These are phyloP conservation scores for Mortierella sp. DNA, from an alignment of 371 early-diverging fungal species.

Conservation along the genomic window DNA sequence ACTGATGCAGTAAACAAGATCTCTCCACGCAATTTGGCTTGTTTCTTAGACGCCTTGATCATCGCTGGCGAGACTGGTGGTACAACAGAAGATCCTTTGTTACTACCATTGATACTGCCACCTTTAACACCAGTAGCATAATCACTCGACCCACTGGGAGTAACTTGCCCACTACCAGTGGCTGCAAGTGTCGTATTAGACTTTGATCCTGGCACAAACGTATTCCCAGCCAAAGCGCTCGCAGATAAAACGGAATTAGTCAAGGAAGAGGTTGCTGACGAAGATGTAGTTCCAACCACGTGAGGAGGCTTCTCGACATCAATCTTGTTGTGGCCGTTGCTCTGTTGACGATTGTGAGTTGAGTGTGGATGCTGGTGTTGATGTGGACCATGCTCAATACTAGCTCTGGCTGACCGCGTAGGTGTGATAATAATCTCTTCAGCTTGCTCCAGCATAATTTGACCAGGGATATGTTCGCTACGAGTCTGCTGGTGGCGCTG, in stretches of 20 bases:
- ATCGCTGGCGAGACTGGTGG: conserved; percentile 14
- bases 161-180: background rate
- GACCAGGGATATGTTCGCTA: conserved; percentile 22
- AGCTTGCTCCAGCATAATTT: conserved; percentile 1
- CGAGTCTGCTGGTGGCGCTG: conserved; percentile 13
- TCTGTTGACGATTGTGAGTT: conserved; percentile 21
- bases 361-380: conserved; percentile 16
- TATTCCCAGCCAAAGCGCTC: background rate
- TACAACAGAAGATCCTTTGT: conserved; percentile 11
- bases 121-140: background rate
- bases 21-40: conserved; percentile 61
- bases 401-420: conserved; percentile 6
- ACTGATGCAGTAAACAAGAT: conserved; percentile 68
- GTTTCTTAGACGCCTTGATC: conserved; percentile 36
- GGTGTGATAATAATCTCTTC: background rate
- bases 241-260: background rate
- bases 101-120: background rate
- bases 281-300: background rate
- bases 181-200: background rate
- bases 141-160: background rate
- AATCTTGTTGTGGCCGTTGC: conserved; percentile 37
- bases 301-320: conserved; percentile 28
- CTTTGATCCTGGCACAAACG: background rate
- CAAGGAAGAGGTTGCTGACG: conserved; percentile 5
- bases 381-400: conserved; percentile 16